A percentile compares a stretch with the other conserved stretches of the same genome.
Evolutionary conservation across 306 rosid genomes (phyloP).

Genomic region (Acacia crassicarpa): DNA sequence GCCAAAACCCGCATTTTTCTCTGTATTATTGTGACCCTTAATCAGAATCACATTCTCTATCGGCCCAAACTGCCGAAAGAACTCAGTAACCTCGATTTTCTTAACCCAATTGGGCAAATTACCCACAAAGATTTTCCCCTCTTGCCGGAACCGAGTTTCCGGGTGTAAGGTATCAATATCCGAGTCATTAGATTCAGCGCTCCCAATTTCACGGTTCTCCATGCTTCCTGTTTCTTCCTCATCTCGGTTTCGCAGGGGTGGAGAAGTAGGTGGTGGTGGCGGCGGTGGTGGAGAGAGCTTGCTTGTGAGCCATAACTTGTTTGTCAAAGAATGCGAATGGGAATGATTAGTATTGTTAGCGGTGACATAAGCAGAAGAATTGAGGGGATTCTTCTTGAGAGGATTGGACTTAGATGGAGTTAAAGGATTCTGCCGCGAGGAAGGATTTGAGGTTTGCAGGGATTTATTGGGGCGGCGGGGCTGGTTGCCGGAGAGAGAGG

Average conservation of each 20-base stretch:
- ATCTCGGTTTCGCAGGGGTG: neutral
- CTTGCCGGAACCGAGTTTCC: conserved; percentile 53
- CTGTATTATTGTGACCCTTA: conserved; percentile 54
- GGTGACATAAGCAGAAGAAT: conserved; percentile 31
- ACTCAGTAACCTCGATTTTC: conserved; percentile 66
- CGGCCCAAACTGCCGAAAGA: conserved; percentile 88
- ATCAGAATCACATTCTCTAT: conserved; percentile 71
- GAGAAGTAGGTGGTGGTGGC: neutral
- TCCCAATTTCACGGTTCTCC: conserved; percentile 16
- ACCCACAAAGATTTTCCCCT: conserved; percentile 86
- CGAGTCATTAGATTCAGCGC: conserved; percentile 2
- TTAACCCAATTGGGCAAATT: conserved; percentile 82
- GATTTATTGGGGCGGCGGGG: conserved; percentile 75
- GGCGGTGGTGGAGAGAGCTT: conserved; percentile 52
- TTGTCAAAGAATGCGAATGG: conserved; percentile 45
- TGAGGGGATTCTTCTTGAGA: conserved; percentile 40
- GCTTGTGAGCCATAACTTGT: conserved; percentile 86
- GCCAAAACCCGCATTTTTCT: conserved; percentile 79
- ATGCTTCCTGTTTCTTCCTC: neutral
- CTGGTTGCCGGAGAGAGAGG: conserved; percentile 34
- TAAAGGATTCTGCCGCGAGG: conserved; percentile 36
- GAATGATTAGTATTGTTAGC: conserved; percentile 17
- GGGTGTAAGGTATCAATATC: neutral
- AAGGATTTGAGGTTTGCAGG: conserved; percentile 37
- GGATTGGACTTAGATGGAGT: conserved; percentile 60